Conservation (phyloP, 129 eudicot species). For the Lactuca saligna region DNA sequence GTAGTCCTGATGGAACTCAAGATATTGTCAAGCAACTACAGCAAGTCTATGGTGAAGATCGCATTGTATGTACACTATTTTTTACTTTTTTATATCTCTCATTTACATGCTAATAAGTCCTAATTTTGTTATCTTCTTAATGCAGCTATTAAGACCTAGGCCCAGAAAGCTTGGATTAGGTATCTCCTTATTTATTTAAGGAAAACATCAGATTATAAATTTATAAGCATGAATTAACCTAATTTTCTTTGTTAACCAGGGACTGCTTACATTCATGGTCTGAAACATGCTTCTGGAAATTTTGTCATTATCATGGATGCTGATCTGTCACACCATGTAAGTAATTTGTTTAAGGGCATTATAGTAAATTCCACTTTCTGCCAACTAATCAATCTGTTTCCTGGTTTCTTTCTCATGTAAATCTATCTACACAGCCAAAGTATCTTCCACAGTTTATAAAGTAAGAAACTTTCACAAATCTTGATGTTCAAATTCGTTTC, state of each 20-base stretch:
- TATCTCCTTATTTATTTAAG: slow-evolving; percentile 25
- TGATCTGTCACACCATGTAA: slow-evolving; percentile 93
- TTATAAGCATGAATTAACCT: slow-evolving; percentile 18
- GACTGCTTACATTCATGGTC: slow-evolving; percentile 91
- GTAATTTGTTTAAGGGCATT: slow-evolving; percentile 17
- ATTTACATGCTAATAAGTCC: not conserved
- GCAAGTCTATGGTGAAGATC: slow-evolving; percentile 80
- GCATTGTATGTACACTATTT: slow-evolving; percentile 53
- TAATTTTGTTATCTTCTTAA: slow-evolving; percentile 9
- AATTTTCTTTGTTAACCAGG: slow-evolving; percentile 45
- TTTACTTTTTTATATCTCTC: not conserved
- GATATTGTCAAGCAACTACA: slow-evolving; percentile 91
- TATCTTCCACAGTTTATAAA: slow-evolving; percentile 77
- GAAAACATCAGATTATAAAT: not conserved
- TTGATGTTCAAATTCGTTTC: slow-evolving; percentile 15
- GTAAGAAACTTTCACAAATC: slow-evolving; percentile 41
- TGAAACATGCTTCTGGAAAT: slow-evolving; percentile 85
- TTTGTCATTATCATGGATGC: slow-evolving; percentile 96
- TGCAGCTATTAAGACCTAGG: slow-evolving; percentile 79
- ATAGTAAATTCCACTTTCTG: not conserved
- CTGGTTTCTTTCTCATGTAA: slow-evolving; percentile 12
- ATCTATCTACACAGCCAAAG: slow-evolving; percentile 54
- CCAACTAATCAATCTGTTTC: slow-evolving; percentile 10
- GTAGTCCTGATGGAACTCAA: slow-evolving; percentile 98
- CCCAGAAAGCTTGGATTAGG: slow-evolving; percentile 93